Conservation (phyloP, 306 rosid species). For the Vicia faba region DNA sequence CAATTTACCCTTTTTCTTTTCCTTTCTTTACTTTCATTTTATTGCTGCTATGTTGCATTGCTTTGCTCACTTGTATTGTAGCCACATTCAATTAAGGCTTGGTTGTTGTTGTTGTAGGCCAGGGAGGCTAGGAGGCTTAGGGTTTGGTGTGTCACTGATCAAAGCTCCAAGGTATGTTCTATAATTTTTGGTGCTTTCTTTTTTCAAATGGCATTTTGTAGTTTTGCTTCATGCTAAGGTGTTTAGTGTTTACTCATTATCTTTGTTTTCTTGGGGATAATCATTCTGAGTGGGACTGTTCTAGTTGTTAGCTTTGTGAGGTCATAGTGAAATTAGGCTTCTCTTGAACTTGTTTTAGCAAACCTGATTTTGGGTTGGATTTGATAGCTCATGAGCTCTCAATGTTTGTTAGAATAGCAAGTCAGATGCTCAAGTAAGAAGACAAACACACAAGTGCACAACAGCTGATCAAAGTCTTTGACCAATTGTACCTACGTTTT, state of each 20-base stretch:
- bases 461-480: too few species aligned
- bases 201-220: neutral
- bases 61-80: neutral
- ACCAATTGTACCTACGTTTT: too few species aligned
- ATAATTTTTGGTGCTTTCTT: neutral
- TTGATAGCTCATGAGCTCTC: too few species aligned
- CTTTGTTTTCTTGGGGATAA: neutral
- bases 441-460: too few species aligned
- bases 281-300: too few species aligned
- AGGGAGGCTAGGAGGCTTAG: constrained; percentile 46
- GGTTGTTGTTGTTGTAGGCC: neutral
- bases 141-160: constrained; percentile 59
- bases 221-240: constrained; percentile 3
- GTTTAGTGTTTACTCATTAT: neutral
- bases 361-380: too few species aligned
- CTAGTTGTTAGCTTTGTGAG: too few species aligned
- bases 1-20: neutral
- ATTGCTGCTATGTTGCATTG: neutral
- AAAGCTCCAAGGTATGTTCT: constrained; percentile 53
- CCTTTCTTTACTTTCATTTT: neutral
- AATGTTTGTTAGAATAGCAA: too few species aligned
- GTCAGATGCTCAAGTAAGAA: too few species aligned
- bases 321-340: too few species aligned
- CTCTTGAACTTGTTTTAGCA: too few species aligned
- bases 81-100: too few species aligned